Evolutionary conservation across 768 basidiomycete genomes (phyloP).

Genomic region (Boletus rubescentipes): DNA sequence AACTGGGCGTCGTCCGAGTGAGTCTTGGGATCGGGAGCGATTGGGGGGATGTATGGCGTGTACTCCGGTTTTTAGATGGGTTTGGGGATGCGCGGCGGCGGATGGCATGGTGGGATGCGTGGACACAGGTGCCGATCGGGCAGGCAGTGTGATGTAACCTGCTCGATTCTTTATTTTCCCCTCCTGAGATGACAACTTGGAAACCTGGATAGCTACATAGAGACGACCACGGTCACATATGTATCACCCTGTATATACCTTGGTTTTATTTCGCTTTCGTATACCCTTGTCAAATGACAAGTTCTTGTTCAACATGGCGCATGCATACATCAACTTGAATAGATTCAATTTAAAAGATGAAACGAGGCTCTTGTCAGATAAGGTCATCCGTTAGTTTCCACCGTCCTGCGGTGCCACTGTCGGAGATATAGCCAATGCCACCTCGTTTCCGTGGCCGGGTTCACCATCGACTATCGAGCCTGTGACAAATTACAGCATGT

Average conservation of each 20-base stretch:
- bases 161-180: not conserved
- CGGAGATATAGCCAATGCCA: conserved; percentile 27
- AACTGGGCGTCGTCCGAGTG: conserved; percentile 73
- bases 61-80: conserved; percentile 48
- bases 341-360: too few relatives aligned
- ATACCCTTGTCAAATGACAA: too few relatives aligned
- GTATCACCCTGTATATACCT: not conserved
- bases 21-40: conserved; percentile 79
- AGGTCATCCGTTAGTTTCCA: too few relatives aligned
- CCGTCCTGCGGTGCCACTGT: conserved; percentile 10
- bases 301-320: too few relatives aligned
- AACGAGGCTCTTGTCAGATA: too few relatives aligned
- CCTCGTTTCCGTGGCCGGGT: conserved; percentile 27
- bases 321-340: too few relatives aligned
- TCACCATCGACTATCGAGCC: conserved; percentile 27
- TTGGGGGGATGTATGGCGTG: conserved; percentile 70
- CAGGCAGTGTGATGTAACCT: conserved; percentile 31
- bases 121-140: conserved; percentile 33
- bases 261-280: not conserved
- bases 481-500: too few relatives aligned
- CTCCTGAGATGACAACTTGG: not conserved
- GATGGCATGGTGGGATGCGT: conserved; percentile 41
- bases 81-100: conserved; percentile 43
- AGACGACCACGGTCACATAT: not conserved
- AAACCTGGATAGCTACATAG: not conserved